Percentiles rank a stretch among this genome's conserved stretches.
Conservation (phyloP, 192 early-diverging fungal genomes). For the Linnemannia schmuckeri region DNA sequence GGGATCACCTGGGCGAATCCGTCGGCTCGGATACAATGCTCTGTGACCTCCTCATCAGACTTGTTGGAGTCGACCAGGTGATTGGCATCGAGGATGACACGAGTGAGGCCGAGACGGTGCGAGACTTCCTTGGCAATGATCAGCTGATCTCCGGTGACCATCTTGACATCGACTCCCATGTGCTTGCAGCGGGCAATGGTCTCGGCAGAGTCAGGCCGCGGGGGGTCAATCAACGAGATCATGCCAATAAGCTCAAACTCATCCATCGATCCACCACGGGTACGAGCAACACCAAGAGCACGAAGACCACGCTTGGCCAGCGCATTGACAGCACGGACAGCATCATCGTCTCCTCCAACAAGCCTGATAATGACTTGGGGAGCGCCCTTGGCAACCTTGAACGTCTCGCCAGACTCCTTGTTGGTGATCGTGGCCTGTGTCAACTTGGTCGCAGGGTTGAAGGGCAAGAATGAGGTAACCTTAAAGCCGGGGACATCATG, state of each 20-base stretch:
- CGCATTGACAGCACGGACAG: conserved; percentile 82
- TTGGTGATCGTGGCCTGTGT: conserved; percentile 90
- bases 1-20: conserved; percentile 98
- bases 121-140: conserved; percentile 96
- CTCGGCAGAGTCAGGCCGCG: conserved; percentile 88
- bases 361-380: conserved; percentile 91
- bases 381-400: conserved; percentile 94
- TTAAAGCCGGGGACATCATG: conserved; percentile 92
- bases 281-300: conserved; percentile 92
- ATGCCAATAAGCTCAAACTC: conserved; percentile 89
- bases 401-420: conserved; percentile 81
- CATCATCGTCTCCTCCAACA: conserved; percentile 86
- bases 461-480: conserved; percentile 91
- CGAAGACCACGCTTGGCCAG: conserved; percentile 87
- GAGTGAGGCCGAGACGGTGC: conserved; percentile 87
- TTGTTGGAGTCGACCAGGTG: conserved; percentile 83
- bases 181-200: conserved; percentile 88
- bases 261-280: conserved; percentile 73
- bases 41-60: conserved; percentile 85
- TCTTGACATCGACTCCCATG: conserved; percentile 95
- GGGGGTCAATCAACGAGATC: conserved; percentile 93
- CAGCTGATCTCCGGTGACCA: conserved; percentile 97
- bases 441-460: conserved; percentile 95
- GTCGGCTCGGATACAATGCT: conserved; percentile 89
- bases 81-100: conserved; percentile 91